phyloP scores from a whole-genome alignment of 148 eudicot genomes.

The Fagopyrum tataricum region DNA sequence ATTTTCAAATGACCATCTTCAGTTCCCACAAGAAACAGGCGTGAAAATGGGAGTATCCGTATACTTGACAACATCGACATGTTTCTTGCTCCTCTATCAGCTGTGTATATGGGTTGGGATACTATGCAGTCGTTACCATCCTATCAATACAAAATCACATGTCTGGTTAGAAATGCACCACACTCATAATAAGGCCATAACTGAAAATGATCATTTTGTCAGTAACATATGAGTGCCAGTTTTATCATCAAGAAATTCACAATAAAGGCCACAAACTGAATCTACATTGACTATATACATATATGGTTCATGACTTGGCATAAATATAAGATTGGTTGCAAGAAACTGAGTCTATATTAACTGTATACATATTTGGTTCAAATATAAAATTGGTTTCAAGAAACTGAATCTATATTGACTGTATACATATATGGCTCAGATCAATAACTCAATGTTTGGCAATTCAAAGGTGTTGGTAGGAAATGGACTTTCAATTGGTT shows the following conservation, averaged over 20 bases:
- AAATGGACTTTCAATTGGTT: background rate
- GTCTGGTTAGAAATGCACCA: background rate
- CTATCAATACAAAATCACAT: constrained; percentile 31
- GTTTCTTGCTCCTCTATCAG: constrained; percentile 70
- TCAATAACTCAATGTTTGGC: background rate
- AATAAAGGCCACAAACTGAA: background rate
- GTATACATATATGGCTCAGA: background rate
- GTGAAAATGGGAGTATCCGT: constrained; percentile 70
- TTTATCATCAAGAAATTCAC: background rate
- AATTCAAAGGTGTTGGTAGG: constrained; percentile 12
- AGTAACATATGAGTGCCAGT: background rate
- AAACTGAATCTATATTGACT: background rate
- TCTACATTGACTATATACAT: background rate
- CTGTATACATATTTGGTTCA: background rate
- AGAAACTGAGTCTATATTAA: background rate
- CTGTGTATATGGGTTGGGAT: constrained; percentile 61
- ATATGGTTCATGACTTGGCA: background rate
- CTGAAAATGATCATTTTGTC: background rate
- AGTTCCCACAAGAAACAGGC: constrained; percentile 84
- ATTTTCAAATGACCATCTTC: constrained; percentile 91
- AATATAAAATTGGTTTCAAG: too few species aligned
- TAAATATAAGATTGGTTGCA: too few species aligned
- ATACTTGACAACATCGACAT: constrained; percentile 73
- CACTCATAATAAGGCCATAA: background rate
- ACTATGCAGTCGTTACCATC: constrained; percentile 52